Base-by-base conservation (phyloP, 1,284 basidiomycete genomes). In the Ceratobasidium sp. region DNA sequence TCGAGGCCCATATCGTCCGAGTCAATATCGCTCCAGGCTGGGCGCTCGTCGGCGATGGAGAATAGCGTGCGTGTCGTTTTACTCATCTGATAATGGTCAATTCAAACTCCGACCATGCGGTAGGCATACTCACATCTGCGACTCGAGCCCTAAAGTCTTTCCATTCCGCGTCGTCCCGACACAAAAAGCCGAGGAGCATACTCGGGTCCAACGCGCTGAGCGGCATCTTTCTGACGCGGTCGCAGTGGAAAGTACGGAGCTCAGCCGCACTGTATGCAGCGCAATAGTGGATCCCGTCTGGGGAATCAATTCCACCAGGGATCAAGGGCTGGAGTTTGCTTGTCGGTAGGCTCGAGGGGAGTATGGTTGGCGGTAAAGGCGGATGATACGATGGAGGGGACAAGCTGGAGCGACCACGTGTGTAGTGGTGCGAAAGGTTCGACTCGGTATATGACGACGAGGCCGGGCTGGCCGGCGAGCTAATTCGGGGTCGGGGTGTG, bases 101-200 rank as follows among this genome's bases (percentile, higher is more conserved):
- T 79, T 20, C 50, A 23, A 18, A 27, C 38, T 62, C 30, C 52
- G 23, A 16, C 30, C 18, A 30, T 12, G 35, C 2, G 18, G 10
- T 27, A 77, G 20, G 46, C 48, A 48, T 79, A 81, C 90, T 78
- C 71, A 96, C 95, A 85, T 93, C 91, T 12, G 86, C 87, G 75
- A 95, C 90, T 78, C 96, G 88, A 69, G 85, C 86, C 80, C 91
- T 89, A 78, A 99, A 90, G 84, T 98, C 96, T 18, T 88, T 85
- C 92, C 96, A 97, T 74, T 97, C 96, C 27, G 84, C 87, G 84
- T 96, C 93, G 82, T 94, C 90, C 80, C 90, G 90, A 82, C 94
- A 93, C 80, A 99, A 83, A 84, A 99, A 98, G 20, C 97, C 97
- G 74, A 99, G 88, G 10, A 99, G 87, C 97, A 99, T 99, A 82